A percentile compares a stretch with the other conserved stretches of the same genome.
Evolutionary conservation across 768 basidiomycete genomes (phyloP).

Genomic region (Tulasnella sp.): DNA sequence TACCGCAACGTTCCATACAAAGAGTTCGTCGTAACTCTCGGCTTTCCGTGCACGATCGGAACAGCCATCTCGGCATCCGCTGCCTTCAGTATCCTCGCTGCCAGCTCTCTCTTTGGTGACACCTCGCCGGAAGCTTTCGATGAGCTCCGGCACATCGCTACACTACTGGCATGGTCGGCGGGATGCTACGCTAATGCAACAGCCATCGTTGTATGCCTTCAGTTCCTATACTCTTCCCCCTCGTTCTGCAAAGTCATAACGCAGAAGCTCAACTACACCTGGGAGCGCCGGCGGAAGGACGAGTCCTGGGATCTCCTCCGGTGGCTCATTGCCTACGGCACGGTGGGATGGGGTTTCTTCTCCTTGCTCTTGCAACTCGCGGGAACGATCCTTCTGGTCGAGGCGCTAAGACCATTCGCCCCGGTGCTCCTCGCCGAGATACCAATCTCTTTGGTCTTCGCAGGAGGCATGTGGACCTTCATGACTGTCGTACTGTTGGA

Average conservation of each 20-base stretch:
- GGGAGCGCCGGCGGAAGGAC: background rate
- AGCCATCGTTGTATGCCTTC: background rate
- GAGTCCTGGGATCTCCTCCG: background rate
- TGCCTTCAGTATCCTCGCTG: background rate
- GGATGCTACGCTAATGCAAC: constrained; percentile 1
- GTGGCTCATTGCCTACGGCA: background rate
- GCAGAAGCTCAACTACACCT: background rate
- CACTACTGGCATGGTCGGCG: background rate
- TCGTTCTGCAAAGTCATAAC: background rate
- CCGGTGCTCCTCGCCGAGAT: background rate
- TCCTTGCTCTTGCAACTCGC: background rate
- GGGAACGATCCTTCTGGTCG: background rate
- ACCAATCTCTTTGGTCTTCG: background rate
- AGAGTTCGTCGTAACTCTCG: background rate
- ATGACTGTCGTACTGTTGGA: background rate
- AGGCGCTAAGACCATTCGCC: background rate
- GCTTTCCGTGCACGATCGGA: background rate
- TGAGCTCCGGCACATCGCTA: background rate
- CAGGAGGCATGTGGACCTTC: too few relatives aligned
- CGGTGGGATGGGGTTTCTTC: background rate
- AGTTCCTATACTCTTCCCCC: background rate
- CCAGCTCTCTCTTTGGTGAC: background rate
- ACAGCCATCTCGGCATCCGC: background rate
- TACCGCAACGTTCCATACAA: background rate
- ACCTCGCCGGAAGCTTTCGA: background rate